Base-by-base conservation (phyloP, 1,284 basidiomycete genomes). In the Ganoderma meredithae region DNA sequence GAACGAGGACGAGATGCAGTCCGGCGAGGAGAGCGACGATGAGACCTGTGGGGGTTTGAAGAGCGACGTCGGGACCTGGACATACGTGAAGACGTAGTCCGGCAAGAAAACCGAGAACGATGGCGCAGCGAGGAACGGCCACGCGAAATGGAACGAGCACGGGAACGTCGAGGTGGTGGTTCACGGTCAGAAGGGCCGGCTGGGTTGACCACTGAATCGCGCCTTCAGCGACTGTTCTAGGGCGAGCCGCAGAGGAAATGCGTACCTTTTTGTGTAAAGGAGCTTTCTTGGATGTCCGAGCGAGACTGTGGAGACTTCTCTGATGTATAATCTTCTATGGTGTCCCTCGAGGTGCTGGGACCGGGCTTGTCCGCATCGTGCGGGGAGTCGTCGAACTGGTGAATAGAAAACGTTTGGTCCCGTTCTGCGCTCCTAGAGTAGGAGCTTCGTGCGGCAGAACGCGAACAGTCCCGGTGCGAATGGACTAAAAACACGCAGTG, bases 251-350 rank as follows among this genome's bases (percentile, higher is more conserved):
- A 31, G 43, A 33, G 33, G 43, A 33, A 27, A 9, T n/a, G 22
- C 65, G 63, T 36, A 70, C 69, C 65, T 52, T 31, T 27, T 13
- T 60, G 63, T 43, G 64, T 39, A 63, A 60, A 60, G 25, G 64
- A 65, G 61, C 64, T 66, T 17, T 59, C 47, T 43, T 64, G 62
- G 22, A 64, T 62, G 22, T 63, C 63, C n/a, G 64, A 59, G 33
- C 39, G 49, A 59, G 62, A 56, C 27, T 22, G 47, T 22, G 17
- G 58, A 43, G 25, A 55, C 52, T 61, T 52, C n/a, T 40, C 12
- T 25, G 55, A 47, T 39, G 67, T 44, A 19, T 25, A 36, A 41
- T 60, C 58, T 22, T 60, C 40, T 10, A 55, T 63, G 22, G 47
- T 49, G 8, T 63, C 63, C 15, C 56, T 60, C 19, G 67, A 63